Conservation (phyloP, 2,329 filamentous ascomycete genomes). For the Akanthomyces muscarius region DNA sequence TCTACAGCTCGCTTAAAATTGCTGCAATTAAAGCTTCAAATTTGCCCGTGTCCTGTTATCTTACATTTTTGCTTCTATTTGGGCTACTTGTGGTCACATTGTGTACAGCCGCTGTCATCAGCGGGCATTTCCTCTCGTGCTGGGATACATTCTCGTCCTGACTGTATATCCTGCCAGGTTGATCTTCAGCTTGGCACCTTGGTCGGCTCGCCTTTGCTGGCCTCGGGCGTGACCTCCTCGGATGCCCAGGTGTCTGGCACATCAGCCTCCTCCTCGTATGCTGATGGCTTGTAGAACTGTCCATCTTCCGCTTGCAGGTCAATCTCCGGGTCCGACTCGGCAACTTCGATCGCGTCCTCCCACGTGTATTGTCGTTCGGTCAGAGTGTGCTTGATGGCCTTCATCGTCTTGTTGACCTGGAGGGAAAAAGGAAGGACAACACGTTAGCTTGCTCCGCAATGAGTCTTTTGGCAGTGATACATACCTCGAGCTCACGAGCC, state of each 20-base stretch:
- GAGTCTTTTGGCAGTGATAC: constrained; percentile 27
- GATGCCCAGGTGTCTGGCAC: constrained; percentile 24
- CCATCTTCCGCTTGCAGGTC: constrained; percentile 48
- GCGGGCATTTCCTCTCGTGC: background rate
- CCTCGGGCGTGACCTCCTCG: constrained; percentile 21
- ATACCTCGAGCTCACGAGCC: constrained; percentile 62
- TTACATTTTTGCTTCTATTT: constrained; percentile 5
- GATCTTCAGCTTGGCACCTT: constrained; percentile 13
- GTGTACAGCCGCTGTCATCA: constrained; percentile 9
- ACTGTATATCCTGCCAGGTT: background rate
- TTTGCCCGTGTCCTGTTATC: constrained; percentile 7
- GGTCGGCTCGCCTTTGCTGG: constrained; percentile 6
- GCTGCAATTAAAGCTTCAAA: constrained; percentile 8
- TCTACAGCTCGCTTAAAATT: constrained; percentile 11
- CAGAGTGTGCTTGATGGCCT: constrained; percentile 75
- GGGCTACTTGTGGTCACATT: constrained; percentile 11
- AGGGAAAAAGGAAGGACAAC: constrained; percentile 13
- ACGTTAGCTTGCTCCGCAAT: constrained; percentile 18
- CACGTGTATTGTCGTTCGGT: constrained; percentile 88
- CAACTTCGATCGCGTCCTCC: constrained; percentile 68
- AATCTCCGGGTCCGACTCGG: constrained; percentile 63
- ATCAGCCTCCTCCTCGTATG: constrained; percentile 33
- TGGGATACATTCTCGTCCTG: background rate
- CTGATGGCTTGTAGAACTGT: constrained; percentile 46
- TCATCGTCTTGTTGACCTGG: constrained; percentile 74